A percentile compares a stretch with the other conserved stretches of the same genome.
These are phyloP conservation scores for Penicillium sp. DNA, from an alignment of 2,329 filamentous ascomycete species.

Conservation along the genomic window DNA sequence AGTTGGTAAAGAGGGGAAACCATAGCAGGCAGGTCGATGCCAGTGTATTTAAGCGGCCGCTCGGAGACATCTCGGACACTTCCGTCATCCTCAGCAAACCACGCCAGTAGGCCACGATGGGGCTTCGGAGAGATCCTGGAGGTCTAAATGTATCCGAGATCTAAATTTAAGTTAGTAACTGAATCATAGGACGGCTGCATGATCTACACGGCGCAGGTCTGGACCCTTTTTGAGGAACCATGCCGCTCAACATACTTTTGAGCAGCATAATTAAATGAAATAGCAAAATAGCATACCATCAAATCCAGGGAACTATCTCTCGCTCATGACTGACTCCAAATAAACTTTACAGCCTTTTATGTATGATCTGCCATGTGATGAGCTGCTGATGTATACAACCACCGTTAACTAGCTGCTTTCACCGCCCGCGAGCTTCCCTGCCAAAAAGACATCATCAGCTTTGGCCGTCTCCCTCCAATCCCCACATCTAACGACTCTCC, in stretches of 20 bases:
- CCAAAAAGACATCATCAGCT: slow-evolving; percentile 28
- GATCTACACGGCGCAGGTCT: too few species aligned
- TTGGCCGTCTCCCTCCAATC: slow-evolving; percentile 16
- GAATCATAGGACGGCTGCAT: too few species aligned
- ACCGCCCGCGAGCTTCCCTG: slow-evolving; percentile 26
- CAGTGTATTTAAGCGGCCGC: slow-evolving; percentile 11
- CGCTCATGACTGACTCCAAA: too few species aligned
- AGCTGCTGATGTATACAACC: slow-evolving; percentile 2
- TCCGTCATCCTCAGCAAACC: slow-evolving; percentile 9
- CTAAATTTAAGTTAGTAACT: neutral
- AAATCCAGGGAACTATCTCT: too few species aligned
- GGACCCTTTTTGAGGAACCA: too few species aligned
- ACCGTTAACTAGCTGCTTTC: slow-evolving; percentile 2
- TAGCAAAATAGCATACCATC: too few species aligned
- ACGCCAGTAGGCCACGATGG: neutral
- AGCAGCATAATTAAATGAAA: too few species aligned
- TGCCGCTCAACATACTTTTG: too few species aligned
- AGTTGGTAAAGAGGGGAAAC: slow-evolving; percentile 1
- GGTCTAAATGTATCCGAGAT: neutral
- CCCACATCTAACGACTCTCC: slow-evolving; percentile 12
- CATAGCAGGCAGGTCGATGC: slow-evolving; percentile 1
- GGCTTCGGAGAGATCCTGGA: slow-evolving; percentile 3
- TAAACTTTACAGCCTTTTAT: too few species aligned
- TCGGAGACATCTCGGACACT: slow-evolving; percentile 42
- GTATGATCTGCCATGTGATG: too few species aligned